Conservation (phyloP, 306 rosid species). For the Cucumis sativus region DNA sequence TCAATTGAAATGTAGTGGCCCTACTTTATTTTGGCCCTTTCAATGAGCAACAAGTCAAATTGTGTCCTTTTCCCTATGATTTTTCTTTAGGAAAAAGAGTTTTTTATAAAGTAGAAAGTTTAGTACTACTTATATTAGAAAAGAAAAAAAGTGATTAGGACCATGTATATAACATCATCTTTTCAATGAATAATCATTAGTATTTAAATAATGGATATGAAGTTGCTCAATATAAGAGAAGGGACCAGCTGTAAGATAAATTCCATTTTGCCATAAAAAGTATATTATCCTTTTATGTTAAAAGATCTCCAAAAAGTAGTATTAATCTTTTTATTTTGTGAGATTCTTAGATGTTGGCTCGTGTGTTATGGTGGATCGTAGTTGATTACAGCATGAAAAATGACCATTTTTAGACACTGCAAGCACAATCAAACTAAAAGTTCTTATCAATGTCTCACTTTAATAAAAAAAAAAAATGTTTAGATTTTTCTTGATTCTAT, state of each 20-base stretch:
- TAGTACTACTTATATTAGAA: background rate
- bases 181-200: background rate
- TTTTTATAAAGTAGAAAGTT: background rate
- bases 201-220: background rate
- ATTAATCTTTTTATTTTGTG: background rate
- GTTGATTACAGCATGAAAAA: too few species aligned
- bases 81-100: background rate
- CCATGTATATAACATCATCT: background rate
- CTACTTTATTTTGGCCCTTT: background rate
- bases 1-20: background rate
- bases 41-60: background rate
- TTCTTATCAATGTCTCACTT: too few species aligned
- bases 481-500: too few species aligned
- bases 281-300: background rate
- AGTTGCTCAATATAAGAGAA: too few species aligned
- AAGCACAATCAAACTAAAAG: too few species aligned
- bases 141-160: background rate
- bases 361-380: too few species aligned
- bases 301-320: background rate
- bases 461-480: too few species aligned
- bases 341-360: background rate
- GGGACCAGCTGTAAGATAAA: background rate
- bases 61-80: background rate
- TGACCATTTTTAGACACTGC: too few species aligned
- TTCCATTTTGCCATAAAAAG: background rate